Conservation (phyloP, 768 basidiomycete genomes). For the Macrolepiota dolichaula region DNA sequence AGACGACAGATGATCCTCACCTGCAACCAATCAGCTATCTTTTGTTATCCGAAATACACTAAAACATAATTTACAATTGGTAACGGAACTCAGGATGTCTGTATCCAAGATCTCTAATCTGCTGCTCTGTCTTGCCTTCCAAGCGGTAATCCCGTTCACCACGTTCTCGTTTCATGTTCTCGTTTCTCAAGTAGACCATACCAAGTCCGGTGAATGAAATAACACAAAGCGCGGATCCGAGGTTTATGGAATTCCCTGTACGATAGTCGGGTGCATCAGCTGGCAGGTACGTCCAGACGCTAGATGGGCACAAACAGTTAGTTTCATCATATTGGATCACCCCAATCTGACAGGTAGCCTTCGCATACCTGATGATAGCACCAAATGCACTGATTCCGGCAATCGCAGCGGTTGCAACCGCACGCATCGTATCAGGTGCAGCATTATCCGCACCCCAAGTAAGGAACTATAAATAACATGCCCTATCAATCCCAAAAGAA, state of each 20-base stretch:
- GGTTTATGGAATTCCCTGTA: slow-evolving; percentile 42
- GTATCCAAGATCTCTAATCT: slow-evolving; percentile 39
- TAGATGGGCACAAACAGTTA: slow-evolving; percentile 13
- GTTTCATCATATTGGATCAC: not conserved
- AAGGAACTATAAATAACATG: slow-evolving; percentile 26
- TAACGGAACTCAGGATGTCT: slow-evolving; percentile 44
- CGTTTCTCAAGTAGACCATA: slow-evolving; percentile 34
- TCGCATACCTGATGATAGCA: slow-evolving; percentile 39
- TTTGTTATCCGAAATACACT: no score
- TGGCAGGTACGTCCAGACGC: slow-evolving; percentile 47
- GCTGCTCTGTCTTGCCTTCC: slow-evolving; percentile 31
- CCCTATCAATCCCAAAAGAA: not conserved
- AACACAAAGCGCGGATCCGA: slow-evolving; percentile 32
- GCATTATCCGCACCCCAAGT: slow-evolving; percentile 49
- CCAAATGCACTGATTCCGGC: slow-evolving; percentile 44
- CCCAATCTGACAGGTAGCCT: no score
- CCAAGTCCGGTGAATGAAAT: slow-evolving; percentile 22
- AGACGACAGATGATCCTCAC: no score
- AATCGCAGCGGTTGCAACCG: slow-evolving; percentile 43
- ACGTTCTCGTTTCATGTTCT: no score
- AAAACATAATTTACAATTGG: slow-evolving; percentile 26
- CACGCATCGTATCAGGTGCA: no score
- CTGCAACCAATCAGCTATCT: no score
- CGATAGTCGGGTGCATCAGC: slow-evolving; percentile 43
- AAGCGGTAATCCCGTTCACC: slow-evolving; percentile 40